phyloP scores from a whole-genome alignment of 805 yeast species.

The Sungouiozyma intestinalis region DNA sequence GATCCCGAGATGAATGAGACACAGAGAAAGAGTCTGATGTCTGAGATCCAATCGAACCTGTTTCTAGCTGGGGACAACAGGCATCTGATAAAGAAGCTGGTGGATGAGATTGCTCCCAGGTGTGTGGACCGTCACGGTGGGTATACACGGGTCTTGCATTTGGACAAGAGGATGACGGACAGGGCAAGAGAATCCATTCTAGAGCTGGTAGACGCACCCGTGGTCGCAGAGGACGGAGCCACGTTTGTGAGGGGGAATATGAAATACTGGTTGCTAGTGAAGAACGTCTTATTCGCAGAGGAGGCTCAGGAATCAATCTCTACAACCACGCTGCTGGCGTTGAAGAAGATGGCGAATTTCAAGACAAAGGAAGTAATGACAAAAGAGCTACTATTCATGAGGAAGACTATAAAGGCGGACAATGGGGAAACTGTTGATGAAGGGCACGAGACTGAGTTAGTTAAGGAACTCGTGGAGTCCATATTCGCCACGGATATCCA shows the following conservation, averaged over 20 bases:
- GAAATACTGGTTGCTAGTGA: slow-evolving; percentile 24
- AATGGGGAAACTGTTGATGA: slow-evolving; percentile 3
- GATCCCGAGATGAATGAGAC: slow-evolving; percentile 7
- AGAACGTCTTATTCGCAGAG: slow-evolving; percentile 18
- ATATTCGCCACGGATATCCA: not conserved
- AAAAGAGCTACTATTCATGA: slow-evolving; percentile 10
- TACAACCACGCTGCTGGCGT: slow-evolving; percentile 15
- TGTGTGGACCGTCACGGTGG: slow-evolving; percentile 63
- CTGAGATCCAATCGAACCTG: slow-evolving; percentile 31
- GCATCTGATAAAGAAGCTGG: slow-evolving; percentile 49
- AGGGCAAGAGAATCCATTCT: slow-evolving; percentile 81
- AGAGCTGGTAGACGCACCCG: slow-evolving; percentile 68
- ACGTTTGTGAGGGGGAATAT: slow-evolving; percentile 21
- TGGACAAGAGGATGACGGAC: slow-evolving; percentile 84
- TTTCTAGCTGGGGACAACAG: slow-evolving; percentile 39
- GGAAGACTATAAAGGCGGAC: slow-evolving; percentile 3
- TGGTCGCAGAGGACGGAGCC: slow-evolving; percentile 9
- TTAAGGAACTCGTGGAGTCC: not conserved
- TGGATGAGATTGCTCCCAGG: slow-evolving; percentile 53
- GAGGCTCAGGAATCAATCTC: slow-evolving; percentile 12
- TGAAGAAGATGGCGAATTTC: slow-evolving; percentile 14
- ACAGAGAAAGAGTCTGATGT: not conserved
- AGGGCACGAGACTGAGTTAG: not conserved
- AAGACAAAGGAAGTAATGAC: slow-evolving; percentile 11
- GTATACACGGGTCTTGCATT: slow-evolving; percentile 70